A percentile compares a stretch with the other conserved stretches of the same genome.
These are phyloP conservation scores for Berkeleyomyces rouxiae DNA, from an alignment of 2,329 filamentous ascomycete genomes.

Conservation along the genomic window DNA sequence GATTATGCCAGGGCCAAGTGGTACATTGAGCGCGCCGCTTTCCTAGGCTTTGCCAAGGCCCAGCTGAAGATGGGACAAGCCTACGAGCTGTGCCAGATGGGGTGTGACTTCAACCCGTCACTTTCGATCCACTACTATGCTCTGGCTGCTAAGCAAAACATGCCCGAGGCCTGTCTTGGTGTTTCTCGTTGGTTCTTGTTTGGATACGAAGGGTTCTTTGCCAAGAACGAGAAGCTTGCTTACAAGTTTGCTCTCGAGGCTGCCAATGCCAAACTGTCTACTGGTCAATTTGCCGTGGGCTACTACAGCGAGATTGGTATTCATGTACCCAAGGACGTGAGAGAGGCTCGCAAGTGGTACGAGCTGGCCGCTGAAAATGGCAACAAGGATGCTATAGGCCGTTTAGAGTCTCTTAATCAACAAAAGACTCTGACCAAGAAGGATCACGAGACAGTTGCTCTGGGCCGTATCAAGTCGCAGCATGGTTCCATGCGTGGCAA, in stretches of 20 bases:
- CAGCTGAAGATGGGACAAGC: constrained; percentile 95
- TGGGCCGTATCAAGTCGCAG: constrained; percentile 71
- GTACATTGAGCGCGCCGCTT: constrained; percentile 93
- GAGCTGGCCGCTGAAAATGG: constrained; percentile 74
- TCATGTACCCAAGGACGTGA: constrained; percentile 65
- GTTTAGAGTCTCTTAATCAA: constrained; percentile 70
- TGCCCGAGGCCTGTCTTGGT: constrained; percentile 83
- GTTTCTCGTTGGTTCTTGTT: constrained; percentile 99
- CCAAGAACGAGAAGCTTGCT: constrained; percentile 88
- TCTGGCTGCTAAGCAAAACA: constrained; percentile 77
- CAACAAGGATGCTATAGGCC: constrained; percentile 70
- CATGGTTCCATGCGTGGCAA: constrained; percentile 52
- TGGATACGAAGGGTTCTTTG: constrained; percentile 78
- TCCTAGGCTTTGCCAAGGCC: constrained; percentile 87
- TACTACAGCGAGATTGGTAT: constrained; percentile 98
- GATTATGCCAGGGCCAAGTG: constrained; percentile 60
- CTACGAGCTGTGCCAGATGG: constrained; percentile 84
- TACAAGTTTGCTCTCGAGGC: constrained; percentile 83
- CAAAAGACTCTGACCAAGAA: constrained; percentile 73
- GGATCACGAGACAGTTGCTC: constrained; percentile 83
- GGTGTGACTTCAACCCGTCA: constrained; percentile 86
- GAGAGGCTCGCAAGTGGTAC: constrained; percentile 79
- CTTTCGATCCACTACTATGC: constrained; percentile 92
- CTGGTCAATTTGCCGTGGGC: constrained; percentile 88
- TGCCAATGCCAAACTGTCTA: constrained; percentile 63